Base-by-base conservation (phyloP, 2,329 filamentous ascomycete genomes). In the Microdochium trichocladiopsis region DNA sequence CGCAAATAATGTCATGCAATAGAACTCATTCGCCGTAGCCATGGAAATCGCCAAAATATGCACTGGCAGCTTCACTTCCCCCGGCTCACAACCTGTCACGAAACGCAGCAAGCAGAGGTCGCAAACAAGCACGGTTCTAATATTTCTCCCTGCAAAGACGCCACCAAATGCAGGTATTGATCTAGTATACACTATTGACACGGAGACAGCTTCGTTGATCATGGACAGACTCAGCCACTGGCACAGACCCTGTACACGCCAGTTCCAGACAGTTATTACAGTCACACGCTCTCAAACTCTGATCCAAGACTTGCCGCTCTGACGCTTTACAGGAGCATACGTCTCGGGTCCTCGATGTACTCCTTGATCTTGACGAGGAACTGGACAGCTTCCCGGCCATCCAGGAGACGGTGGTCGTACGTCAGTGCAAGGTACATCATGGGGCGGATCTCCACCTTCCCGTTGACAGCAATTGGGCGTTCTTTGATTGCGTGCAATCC, bases 371-470 rank as follows among this genome's bases (percentile, higher is more conserved):
- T 96, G 56, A 97, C 87, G 61, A 97, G 78, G 80, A 97, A 97
- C 56, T 93, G 94, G 41, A 96, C 91, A 48, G 93, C 94, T 75
- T 97, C 93, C 67, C 93, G 84, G 50, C 94, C 94, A 69, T 97
- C 94, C 23, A 99, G 79, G 49, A 99, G 83, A 67, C 94, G 88
- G 75, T 99, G 94, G 69, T 99, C 94, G 67, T 99, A 99, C 14
- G 94, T 99, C 55, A 99, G 80, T 43, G 94, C 94, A 58, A 99
- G 82, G 72, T 96, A 97, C 94, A 99, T 99, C 91, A 99, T 97
- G n/a, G 94, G 94, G 60, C 94, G 83, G 61, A 96, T 89, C 71
- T 96, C 92, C 53, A 97, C 79, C 77, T 96, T 95, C 65, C 94
- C 94, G 65, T 97, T 91, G 56, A 97, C 78, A 24, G 82, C 93